Evolutionary conservation across 192 early-diverging fungal genomes (phyloP), one percentile per base, ranked within the genome.

Genomic region (Borealophlyctis nickersoniae): DNA sequence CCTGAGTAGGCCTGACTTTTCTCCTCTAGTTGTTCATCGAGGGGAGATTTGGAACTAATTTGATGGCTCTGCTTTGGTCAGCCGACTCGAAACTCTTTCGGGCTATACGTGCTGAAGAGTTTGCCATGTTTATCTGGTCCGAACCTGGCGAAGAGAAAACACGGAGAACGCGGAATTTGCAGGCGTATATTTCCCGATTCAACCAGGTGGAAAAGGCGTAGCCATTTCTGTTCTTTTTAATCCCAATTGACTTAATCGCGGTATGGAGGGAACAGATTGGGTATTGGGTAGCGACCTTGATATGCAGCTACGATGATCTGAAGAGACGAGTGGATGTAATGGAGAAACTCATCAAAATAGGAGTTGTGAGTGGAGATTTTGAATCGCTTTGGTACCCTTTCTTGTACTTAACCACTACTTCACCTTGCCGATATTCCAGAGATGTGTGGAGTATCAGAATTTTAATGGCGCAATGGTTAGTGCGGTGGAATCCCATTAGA

Each of bases 401-500:
- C 19, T 45, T 7, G 19, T 45, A 45, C 19, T 45, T 7, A 45
- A 19, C 7, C 39, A 7, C 39, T 45, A 7, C 39, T 13, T 13
- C 39, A 13, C 19, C 39, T 45, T 45, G 39, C 7, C 7, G 39
- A 45, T 45, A 45, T 45, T 45, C 22, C 0, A 62, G 28, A 35
- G 59, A 24, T 67, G 70, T 53, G 23, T 73, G 52, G 70, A 75
- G 31, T n/a, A 58, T 7, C 60, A 62, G 23, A 76, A 76, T 49
- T 76, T 65, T 49, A 76, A 76, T 54, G 65, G 65, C 27, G 68
- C 74, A 13, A 76, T 76, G 74, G n/a, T n/a, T n/a, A n/a, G n/a
- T n/a, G n/a, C n/a, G n/a, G n/a, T n/a, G n/a, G n/a, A n/a, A n/a
- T n/a, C n/a, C n/a, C n/a, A n/a, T n/a, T n/a, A n/a, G n/a, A n/a